Evolutionary conservation across 305 asterid genomes (phyloP).

Genomic region (Nicotiana rustica): DNA sequence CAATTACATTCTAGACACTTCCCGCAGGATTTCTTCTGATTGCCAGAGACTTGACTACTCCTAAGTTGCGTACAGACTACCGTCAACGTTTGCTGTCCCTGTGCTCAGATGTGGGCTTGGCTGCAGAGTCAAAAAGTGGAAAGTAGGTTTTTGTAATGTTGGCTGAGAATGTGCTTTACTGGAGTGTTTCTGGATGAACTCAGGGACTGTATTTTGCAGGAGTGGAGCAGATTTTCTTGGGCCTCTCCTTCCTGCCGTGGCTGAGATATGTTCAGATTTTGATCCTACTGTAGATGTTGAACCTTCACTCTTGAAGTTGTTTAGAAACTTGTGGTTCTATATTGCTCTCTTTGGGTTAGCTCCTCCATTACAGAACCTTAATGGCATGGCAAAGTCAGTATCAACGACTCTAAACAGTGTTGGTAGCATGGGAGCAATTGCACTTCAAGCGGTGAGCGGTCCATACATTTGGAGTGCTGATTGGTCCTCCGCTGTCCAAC

Average conservation of each 20-base stretch:
- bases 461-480: constrained; percentile 92
- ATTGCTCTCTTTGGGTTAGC: constrained; percentile 98
- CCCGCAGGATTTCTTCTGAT: no score
- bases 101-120: constrained; percentile 99
- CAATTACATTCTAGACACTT: no score
- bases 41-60: no score
- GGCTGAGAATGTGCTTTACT: constrained; percentile 39
- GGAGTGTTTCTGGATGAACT: constrained; percentile 39
- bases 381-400: constrained; percentile 61
- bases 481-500: constrained; percentile 95
- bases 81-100: constrained; percentile 96
- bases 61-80: background rate
- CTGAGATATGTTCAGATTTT: constrained; percentile 97
- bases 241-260: constrained; percentile 98
- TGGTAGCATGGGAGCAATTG: constrained; percentile 74
- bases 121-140: constrained; percentile 96
- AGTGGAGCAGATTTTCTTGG: constrained; percentile 99
- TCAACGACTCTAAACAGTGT: constrained; percentile 81
- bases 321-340: constrained; percentile 98
- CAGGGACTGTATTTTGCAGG: constrained; percentile 60
- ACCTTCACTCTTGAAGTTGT: constrained; percentile 94
- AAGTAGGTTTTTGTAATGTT: constrained; percentile 60
- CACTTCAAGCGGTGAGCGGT: constrained; percentile 95
- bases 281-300: constrained; percentile 82
- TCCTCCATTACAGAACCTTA: constrained; percentile 86